These are phyloP conservation scores for Fusarium azukiicola DNA, from an alignment of 2,329 filamentous ascomycete genomes.

Conservation along the genomic window DNA sequence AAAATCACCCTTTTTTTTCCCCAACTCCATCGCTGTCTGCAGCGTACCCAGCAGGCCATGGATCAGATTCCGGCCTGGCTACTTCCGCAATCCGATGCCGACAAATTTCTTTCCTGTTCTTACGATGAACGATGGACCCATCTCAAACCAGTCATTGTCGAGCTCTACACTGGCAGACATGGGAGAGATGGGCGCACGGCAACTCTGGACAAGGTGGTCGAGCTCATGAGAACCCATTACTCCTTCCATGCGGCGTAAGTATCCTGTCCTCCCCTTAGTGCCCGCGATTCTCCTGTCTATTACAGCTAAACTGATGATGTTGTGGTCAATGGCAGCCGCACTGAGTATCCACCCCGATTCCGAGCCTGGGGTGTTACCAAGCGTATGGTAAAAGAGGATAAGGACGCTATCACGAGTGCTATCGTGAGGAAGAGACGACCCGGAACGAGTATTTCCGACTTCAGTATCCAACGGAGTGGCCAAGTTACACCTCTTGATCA, in stretches of 20 bases:
- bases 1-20: neutral
- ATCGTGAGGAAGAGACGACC: neutral
- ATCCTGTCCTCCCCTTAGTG: neutral
- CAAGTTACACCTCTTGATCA: neutral
- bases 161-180: neutral
- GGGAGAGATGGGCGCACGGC: neutral
- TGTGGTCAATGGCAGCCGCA: neutral
- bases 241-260: slow-evolving; percentile 9
- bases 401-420: neutral
- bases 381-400: neutral
- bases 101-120: neutral
- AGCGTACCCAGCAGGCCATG: neutral
- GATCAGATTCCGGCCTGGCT: neutral
- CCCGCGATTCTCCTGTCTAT: neutral
- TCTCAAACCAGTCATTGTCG: neutral
- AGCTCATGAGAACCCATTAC: neutral
- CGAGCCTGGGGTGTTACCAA: neutral
- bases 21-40: neutral
- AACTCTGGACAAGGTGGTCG: neutral
- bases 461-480: neutral
- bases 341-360: neutral
- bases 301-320: neutral
- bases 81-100: neutral
- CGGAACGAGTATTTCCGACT: neutral
- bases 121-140: neutral